Percentiles rank a stretch among this genome's conserved stretches.
Conservation (phyloP, 805 yeast genomes). For the Ogataea salicorniae region DNA sequence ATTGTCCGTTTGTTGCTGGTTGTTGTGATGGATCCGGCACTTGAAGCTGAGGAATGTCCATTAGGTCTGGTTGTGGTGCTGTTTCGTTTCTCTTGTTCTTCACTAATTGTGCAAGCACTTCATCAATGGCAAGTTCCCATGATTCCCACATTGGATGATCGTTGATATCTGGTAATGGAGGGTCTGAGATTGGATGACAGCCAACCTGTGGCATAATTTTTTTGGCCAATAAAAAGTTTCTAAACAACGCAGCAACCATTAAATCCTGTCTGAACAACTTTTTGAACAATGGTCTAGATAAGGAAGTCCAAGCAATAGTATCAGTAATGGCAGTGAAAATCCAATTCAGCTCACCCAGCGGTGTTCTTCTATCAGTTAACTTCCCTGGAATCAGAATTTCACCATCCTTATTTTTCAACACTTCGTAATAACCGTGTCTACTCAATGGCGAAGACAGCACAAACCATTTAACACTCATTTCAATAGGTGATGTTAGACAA, state of each 20-base stretch:
- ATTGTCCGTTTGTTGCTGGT: conserved; percentile 3
- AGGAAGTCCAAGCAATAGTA: conserved; percentile 94
- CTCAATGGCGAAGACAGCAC: conserved; percentile 74
- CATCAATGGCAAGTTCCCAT: conserved; percentile 97
- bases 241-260: conserved; percentile 92
- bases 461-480: conserved; percentile 88
- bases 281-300: conserved; percentile 84
- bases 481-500: conserved; percentile 93
- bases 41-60: conserved; percentile 29
- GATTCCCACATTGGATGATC: conserved; percentile 95
- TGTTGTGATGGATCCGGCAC: conserved; percentile 16
- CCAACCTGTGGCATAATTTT: conserved; percentile 90
- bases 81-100: conserved; percentile 30
- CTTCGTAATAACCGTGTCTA: conserved; percentile 42
- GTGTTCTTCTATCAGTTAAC: conserved; percentile 88
- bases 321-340: conserved; percentile 97
- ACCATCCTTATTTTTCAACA: conserved; percentile 45
- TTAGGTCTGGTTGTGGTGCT: conserved; percentile 15
- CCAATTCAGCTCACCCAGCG: conserved; percentile 95
- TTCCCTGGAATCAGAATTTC: conserved; percentile 81
- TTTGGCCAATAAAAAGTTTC: conserved; percentile 88
- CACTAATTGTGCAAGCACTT: conserved; percentile 71
- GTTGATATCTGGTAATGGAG: conserved; percentile 81
- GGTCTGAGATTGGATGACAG: conserved; percentile 93
- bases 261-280: conserved; percentile 89